A percentile compares a stretch with the other conserved stretches of the same genome.
These are phyloP conservation scores for Themeda triandra DNA, from an alignment of 176 grass and related monocot genomes.

Conservation along the genomic window DNA sequence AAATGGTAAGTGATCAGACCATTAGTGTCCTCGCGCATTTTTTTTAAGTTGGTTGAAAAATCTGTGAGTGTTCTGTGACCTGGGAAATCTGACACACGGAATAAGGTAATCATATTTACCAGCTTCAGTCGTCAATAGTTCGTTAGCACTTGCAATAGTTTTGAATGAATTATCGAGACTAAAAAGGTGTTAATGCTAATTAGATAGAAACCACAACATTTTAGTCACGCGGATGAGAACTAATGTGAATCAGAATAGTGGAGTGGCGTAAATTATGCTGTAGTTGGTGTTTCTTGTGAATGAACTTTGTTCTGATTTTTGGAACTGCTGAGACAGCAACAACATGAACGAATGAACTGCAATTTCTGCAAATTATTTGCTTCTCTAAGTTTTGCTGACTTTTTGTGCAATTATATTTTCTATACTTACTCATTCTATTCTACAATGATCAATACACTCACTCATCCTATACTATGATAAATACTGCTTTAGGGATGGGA, in stretches of 20 bases:
- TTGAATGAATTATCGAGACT: neutral
- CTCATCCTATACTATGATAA: conserved; percentile 3
- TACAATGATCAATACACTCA: neutral
- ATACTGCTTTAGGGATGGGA: conserved; percentile 69
- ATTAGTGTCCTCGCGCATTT: neutral
- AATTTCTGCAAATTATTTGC: neutral
- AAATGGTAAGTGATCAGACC: conserved; percentile 62
- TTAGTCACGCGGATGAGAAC: neutral
- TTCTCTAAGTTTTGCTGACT: neutral
- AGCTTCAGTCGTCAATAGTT: neutral
- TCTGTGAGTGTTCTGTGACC: neutral
- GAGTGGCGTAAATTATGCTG: neutral
- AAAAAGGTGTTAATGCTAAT: neutral
- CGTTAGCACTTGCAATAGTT: neutral
- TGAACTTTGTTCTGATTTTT: neutral
- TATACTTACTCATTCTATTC: neutral
- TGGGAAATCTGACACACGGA: neutral
- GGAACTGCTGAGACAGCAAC: neutral
- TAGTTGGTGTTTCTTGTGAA: neutral
- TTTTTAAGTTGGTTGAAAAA: neutral
- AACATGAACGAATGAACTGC: neutral
- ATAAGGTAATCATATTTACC: neutral
- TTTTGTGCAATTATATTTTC: neutral
- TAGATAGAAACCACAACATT: neutral
- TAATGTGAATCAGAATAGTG: neutral